phyloP scores from a whole-genome alignment of 306 rosid genomes.

The Sechiopsis laciniata region DNA sequence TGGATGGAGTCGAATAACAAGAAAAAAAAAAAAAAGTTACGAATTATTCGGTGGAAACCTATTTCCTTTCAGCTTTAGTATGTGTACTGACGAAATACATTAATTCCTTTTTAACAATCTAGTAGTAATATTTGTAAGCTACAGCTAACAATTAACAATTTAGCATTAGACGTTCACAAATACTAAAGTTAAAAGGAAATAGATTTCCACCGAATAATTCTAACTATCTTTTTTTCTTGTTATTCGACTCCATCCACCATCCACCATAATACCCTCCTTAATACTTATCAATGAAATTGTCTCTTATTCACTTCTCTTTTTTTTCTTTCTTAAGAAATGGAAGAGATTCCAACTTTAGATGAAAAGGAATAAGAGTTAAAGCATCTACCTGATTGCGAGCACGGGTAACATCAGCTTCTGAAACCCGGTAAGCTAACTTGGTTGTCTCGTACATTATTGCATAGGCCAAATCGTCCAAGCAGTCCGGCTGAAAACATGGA shows the following conservation, averaged over 20 bases:
- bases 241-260: constrained; percentile 11
- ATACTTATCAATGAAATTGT: too few relatives aligned
- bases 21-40: not conserved
- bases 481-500: constrained; percentile 47
- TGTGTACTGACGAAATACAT: not conserved
- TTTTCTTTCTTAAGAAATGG: not conserved
- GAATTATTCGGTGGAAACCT: not conserved
- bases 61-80: not conserved
- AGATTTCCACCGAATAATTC: not conserved
- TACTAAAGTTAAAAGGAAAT: not conserved
- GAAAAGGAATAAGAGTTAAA: not conserved
- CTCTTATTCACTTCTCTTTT: too few relatives aligned
- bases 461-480: constrained; percentile 71
- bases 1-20: constrained; percentile 10
- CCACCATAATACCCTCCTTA: too few relatives aligned
- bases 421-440: constrained; percentile 69
- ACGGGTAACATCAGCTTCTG: constrained; percentile 73
- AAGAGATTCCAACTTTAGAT: not conserved
- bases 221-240: not conserved
- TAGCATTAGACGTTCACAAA: not conserved
- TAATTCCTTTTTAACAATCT: not conserved
- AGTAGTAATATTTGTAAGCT: not conserved
- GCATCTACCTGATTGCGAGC: constrained; percentile 79
- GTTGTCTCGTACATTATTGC: constrained; percentile 80
- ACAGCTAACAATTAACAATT: not conserved